A percentile compares a stretch with the other conserved stretches of the same genome.
These are phyloP conservation scores for Xylaria intraflava DNA, from an alignment of 495 filamentous ascomycete genomes.

Conservation along the genomic window DNA sequence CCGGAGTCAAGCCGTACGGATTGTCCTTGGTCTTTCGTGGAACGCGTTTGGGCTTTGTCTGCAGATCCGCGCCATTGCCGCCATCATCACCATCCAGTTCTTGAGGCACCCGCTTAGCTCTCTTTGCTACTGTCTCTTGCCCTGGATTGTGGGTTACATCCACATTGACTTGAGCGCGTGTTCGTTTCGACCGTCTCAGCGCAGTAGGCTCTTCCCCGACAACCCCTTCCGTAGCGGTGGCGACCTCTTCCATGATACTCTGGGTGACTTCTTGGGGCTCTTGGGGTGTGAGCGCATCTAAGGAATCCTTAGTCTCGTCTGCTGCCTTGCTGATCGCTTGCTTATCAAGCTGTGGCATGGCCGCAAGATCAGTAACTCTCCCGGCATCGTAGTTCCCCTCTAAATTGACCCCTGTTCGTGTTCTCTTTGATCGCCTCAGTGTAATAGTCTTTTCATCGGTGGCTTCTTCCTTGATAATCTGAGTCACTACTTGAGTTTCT, in stretches of 20 bases:
- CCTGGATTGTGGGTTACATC: neutral
- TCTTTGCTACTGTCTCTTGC: neutral
- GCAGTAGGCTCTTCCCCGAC: neutral
- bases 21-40: conserved; percentile 34
- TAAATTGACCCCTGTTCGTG: neutral
- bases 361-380: neutral
- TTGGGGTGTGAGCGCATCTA: neutral
- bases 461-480: neutral
- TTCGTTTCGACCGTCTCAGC: conserved; percentile 6
- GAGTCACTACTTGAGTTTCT: neutral
- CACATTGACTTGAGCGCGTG: neutral
- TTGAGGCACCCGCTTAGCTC: neutral
- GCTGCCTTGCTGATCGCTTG: neutral
- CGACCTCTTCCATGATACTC: neutral
- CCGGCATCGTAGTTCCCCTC: neutral
- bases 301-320: neutral
- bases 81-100: neutral
- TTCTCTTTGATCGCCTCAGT: conserved; percentile 6
- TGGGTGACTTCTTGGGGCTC: neutral
- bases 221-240: no score
- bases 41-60: conserved; percentile 16
- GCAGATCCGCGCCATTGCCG: neutral
- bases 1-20: conserved; percentile 42
- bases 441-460: neutral
- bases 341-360: neutral